Percentiles rank a stretch among this genome's conserved stretches.
Conservation (phyloP, 495 filamentous ascomycete species). For the Lindgomyces ingoldianus region DNA sequence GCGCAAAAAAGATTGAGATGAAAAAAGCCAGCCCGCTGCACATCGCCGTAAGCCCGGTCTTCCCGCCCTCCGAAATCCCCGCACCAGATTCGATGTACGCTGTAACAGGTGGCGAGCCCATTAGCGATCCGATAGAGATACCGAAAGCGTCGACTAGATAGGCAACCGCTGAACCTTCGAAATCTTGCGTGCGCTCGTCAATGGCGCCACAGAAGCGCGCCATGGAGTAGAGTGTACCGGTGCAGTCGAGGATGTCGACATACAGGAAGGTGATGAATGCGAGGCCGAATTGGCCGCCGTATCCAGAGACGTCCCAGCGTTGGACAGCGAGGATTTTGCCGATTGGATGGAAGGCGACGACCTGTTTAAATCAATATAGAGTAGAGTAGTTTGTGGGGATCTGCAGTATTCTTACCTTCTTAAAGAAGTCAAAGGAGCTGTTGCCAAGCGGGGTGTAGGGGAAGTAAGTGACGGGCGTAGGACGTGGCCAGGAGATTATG, state of each 20-base stretch:
- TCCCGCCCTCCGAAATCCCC: slow-evolving; percentile 80
- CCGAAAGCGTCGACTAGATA: slow-evolving; percentile 77
- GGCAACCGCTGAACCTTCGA: slow-evolving; percentile 74
- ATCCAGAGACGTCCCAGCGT: slow-evolving; percentile 65
- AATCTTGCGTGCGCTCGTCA: slow-evolving; percentile 72
- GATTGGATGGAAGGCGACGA: slow-evolving; percentile 78
- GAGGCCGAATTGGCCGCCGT: slow-evolving; percentile 69
- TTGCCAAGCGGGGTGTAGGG: slow-evolving; percentile 67
- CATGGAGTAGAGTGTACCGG: slow-evolving; percentile 81
- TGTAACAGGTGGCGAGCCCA: slow-evolving; percentile 75
- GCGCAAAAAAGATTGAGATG: slow-evolving; percentile 81
- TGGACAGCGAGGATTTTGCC: slow-evolving; percentile 63
- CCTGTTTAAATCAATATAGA: slow-evolving; percentile 31
- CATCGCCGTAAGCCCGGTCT: slow-evolving; percentile 79
- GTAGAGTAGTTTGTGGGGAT: background rate
- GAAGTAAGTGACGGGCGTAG: slow-evolving; percentile 73
- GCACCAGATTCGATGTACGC: slow-evolving; percentile 83
- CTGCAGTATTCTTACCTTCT: slow-evolving; percentile 49
- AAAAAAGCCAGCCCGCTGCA: slow-evolving; percentile 78
- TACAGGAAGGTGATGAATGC: slow-evolving; percentile 84
- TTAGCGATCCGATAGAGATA: slow-evolving; percentile 74
- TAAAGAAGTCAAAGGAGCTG: slow-evolving; percentile 76
- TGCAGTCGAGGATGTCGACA: slow-evolving; percentile 78
- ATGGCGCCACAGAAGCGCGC: slow-evolving; percentile 73
- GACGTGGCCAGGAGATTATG: slow-evolving; percentile 79